Base-by-base conservation (phyloP, 352 stramenopile genomes). In the Pythium brachiatum region DNA sequence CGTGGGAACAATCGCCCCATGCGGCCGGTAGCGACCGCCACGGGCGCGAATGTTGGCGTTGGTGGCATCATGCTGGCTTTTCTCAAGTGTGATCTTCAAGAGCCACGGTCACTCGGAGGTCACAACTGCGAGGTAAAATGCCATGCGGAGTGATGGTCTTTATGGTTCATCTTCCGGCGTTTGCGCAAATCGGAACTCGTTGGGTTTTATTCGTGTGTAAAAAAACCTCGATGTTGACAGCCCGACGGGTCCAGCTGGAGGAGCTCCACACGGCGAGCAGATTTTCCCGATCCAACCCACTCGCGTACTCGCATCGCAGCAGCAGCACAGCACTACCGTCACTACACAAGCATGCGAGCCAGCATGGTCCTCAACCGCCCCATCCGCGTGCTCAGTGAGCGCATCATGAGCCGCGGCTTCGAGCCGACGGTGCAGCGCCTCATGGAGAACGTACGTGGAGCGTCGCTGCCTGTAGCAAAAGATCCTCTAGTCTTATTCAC, bases 381-480 rank as follows among this genome's bases (percentile, higher is more conserved):
- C 25, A 83, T 94, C 52, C 82, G 84, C 50, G 82, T 92, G 68
- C 76, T 94, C 55, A 94, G 82, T 64, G 84, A 94, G 70, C 82
- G 84, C 63, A 79, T 94, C 66, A 94, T 92, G 84, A 83, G 66
- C 57, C 82, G 83, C 47, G 84, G 84, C 70, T 94, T 94, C 62
- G 84, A 94, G 63, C 82, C 84, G 27, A 92, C 84, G 26, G 84
- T 94, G 53, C 69, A 73, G 38, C 82, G 84, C 26, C 76, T 92
- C 21, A 92, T 92, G 83, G 83, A 92, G 60, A 87, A 89, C 34
- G 83, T 90, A 57, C 32, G 76, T 57, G 20, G 11, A 27, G 26
- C 3, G 16, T 57, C 3, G 7, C 13, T 5, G 13, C 25, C 23
- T 29, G 9, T 26, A 8, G 8, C 47, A 25, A 53, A 25, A 32